phyloP scores from a whole-genome alignment of 768 basidiomycete species.

The Boletus vinaceobasis region DNA sequence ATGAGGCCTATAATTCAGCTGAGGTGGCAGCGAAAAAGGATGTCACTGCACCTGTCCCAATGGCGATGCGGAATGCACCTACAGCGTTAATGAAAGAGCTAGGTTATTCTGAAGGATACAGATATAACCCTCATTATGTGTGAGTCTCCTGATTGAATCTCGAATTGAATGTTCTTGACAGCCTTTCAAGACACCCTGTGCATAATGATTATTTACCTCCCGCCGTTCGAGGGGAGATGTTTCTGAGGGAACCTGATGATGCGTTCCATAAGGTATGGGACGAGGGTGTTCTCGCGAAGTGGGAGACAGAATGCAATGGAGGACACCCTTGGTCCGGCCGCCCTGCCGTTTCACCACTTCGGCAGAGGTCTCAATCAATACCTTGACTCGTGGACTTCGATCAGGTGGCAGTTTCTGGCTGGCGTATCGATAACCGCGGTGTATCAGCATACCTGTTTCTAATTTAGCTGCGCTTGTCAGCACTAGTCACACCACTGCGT shows the following conservation, averaged over 20 bases:
- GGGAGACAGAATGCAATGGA: slow-evolving; percentile 54
- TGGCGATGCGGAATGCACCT: slow-evolving; percentile 75
- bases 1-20: slow-evolving; percentile 71
- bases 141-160: slow-evolving; percentile 25
- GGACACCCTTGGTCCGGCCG: slow-evolving; percentile 49
- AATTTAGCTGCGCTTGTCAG: not conserved
- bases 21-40: slow-evolving; percentile 57
- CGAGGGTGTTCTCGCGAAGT: slow-evolving; percentile 49
- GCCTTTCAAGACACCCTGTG: slow-evolving; percentile 54
- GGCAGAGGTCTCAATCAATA: not conserved
- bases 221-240: slow-evolving; percentile 40
- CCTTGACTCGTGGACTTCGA: not conserved
- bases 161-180: not conserved
- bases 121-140: slow-evolving; percentile 59
- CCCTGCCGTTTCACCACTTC: not conserved
- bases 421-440: not conserved
- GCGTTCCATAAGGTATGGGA: slow-evolving; percentile 53
- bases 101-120: slow-evolving; percentile 62
- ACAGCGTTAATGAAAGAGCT: slow-evolving; percentile 67
- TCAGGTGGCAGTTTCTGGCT: not conserved
- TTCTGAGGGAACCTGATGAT: slow-evolving; percentile 45
- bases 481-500: not conserved
- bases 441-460: not conserved
- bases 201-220: slow-evolving; percentile 59
- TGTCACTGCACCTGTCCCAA: slow-evolving; percentile 57